Base-by-base conservation (phyloP, 140 eudicot genomes). In the Cichorium intybus region DNA sequence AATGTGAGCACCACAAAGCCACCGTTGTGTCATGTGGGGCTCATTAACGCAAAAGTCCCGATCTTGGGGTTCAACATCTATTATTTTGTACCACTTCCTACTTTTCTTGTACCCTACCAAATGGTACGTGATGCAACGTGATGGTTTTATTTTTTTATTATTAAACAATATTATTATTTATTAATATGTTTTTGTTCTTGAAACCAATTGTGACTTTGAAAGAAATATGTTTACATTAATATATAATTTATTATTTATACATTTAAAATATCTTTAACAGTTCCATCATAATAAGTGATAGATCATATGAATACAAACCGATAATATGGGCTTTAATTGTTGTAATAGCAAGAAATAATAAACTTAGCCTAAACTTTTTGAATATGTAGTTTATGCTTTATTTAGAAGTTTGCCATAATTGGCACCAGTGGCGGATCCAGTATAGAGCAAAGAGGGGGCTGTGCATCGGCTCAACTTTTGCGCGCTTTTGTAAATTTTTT, bases 91-190 rank as follows among this genome's bases (percentile, higher is more conserved):
- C 74, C 29, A 56, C 16, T 24, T 4, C 39, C 68, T 48, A 35
- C 69, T 74, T 74, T 66, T 35, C 1, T 58, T 66, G 74, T 66
- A 66, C 74, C 79, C 79, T 66, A 74, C 74, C 62, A 56, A 24
- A 47, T 74, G 73, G 69, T 8, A 66, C 29, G 46, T 66, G 79
- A 65, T 66, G 62, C 51, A 45, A 73, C 57, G 53, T 56, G 60
- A 47, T 16, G 33, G 50, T 34, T 64, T 65, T 15, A 49, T 46
- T 73, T 56, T 73, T 64, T 17, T 46, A 24, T 39, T 50, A 60
- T 50, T 26, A 73, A 73, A 45, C 16, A 52, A 61, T 14, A 18
- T 31, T 31, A 9, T 71, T 37, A 62, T 46, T 73, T 31, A 28
- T 41, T 11, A 6, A 54, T 41, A 15, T 64, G 60, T 64, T 55